Base-by-base conservation (phyloP, 2,329 filamentous ascomycete genomes). In the Colletotrichum liaoningense region DNA sequence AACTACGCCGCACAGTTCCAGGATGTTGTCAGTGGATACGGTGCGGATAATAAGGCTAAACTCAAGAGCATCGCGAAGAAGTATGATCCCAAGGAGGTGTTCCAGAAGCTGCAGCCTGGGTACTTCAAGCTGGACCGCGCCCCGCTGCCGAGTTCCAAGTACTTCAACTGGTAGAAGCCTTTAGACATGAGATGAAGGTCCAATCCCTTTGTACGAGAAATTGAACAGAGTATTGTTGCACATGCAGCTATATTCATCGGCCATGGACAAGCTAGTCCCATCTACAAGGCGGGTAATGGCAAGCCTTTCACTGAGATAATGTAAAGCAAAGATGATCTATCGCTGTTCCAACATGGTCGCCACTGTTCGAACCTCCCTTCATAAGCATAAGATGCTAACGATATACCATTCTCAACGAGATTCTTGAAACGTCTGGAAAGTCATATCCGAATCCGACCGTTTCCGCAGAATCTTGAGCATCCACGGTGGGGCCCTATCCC, bases 1-100 rank as follows among this genome's bases (percentile, higher is more conserved):
- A 87, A 87, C 76, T 86, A 87, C 72, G 85, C 84, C 2, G 79
- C 79, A 30, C 69, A 75, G 42, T 79, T 77, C 22, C 84, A 87
- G 76, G 78, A 83, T 42, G 81, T 83, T 1, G 78, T 86, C 60
- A 69, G 72, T 26, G 77, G 82, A 5, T 87, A 86, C 69, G 83
- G 85, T 0, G 63, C 76, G 8, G 79, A 78, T n/a, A 86, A 83
- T 46, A 67, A 83, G 28, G 77, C 77, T 5, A 78, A 75, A 59
- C 75, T 84, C 33, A 77, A 78, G 72, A 67, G 46, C 1, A 70
- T 81, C 2, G 77, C 79, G 2, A 62, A 72, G n/a, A 79, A 78
- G 59, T 84, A 83, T 56, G 83, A 85, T 62, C 80, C 81, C 0
- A 56, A 75, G 4, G 75, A 78, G 3, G 76, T 84, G 6, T 83